Evolutionary conservation across 352 stramenopile species (phyloP), one percentile per base, ranked within the genome.

Genomic region (Phytopythium ostracodes): DNA sequence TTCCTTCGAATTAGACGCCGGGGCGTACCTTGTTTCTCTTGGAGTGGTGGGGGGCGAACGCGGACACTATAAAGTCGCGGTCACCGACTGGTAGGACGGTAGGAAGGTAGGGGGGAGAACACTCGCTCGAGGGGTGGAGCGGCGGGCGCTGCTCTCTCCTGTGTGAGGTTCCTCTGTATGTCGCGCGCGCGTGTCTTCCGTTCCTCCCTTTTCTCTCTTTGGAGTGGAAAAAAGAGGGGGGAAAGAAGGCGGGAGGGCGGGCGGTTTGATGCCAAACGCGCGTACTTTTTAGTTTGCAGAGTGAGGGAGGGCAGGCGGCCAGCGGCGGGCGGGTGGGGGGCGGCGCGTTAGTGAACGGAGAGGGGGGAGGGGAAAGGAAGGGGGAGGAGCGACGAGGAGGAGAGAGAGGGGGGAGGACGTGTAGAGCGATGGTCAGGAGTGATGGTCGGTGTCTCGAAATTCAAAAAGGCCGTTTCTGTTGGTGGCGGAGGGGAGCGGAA

Each of bases 371-470:
- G 55, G 51, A 25, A 53, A 27, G 51, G 50, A 54, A 18, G 54
- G 36, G 54, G 60, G 50, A 51, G 66, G 57, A 73, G 72, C 68
- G 66, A 75, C 51, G 59, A 49, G 50, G 49, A 59, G 31, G 36
- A 17, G 53, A 35, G 47, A 56, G 65, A 53, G 68, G 71, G 65
- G 66, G 69, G 59, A 73, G 65, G 67, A 62, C 56, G 63, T 42
- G 64, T 25, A 24, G 57, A 63, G 57, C 56, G 50, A 56, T 63
- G 64, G 64, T 71, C 65, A 42, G 44, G 66, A 63, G 64, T 63
- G 53, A 51, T 31, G 53, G 52, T 62, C 54, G 18, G 8, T 57
- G 24, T n/a, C 36, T 38, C 40, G 36, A 49, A 56, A 64, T 64
- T 64, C 49, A 58, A 64, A 64, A 35, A 6, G 38, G 38, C 12